Base-by-base conservation (phyloP, 306 rosid genomes). In the Canavalia ensiformis region DNA sequence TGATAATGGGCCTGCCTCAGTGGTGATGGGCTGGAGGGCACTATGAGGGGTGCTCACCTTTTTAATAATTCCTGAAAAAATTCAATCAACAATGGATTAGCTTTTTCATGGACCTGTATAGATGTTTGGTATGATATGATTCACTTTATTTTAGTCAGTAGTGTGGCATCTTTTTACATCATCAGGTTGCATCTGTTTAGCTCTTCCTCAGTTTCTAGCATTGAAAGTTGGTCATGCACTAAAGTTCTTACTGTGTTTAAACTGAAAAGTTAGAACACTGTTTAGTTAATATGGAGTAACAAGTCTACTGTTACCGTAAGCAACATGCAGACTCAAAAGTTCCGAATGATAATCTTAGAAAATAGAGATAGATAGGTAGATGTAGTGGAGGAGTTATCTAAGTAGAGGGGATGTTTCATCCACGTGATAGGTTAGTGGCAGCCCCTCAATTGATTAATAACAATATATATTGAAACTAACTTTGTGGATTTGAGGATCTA, bases 1-100 rank as follows among this genome's bases (percentile, higher is more conserved):
- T 82, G 76, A 54, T 54, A 78, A 79, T 76, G 84, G 41, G 52
- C 72, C 33, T 3, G 52, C 72, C 33, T 3, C 18, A 11, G 60
- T 71, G 60, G 64, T 83, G 77, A 72, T 35, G 34, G 72, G 46
- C 81, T 76, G 82, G 88, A 85, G 28, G 63, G 86, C 90, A 89
- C 88, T 84, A 68, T 11, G 47, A 72, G 7, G 41, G 66, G 77
- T 25, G 75, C 37, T 54, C 47, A 25, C 60, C 37, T 34, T 33
- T 75, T 75, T 54, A 75, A 75, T 70, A 68, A 57, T 58, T 69
- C 76, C 35, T 18, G 18, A 62, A 70, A 18, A 44, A 64, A 45
- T 63, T 42, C 52, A 75, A 68, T 55, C 73, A 55, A 60, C n/a
- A 70, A 50, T 66, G 42, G 45, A 51, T 51, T 45, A 71, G 57